Evolutionary conservation across 176 grass and related monocot species (phyloP).

Genomic region (Bolboschoenus planiculmis): DNA sequence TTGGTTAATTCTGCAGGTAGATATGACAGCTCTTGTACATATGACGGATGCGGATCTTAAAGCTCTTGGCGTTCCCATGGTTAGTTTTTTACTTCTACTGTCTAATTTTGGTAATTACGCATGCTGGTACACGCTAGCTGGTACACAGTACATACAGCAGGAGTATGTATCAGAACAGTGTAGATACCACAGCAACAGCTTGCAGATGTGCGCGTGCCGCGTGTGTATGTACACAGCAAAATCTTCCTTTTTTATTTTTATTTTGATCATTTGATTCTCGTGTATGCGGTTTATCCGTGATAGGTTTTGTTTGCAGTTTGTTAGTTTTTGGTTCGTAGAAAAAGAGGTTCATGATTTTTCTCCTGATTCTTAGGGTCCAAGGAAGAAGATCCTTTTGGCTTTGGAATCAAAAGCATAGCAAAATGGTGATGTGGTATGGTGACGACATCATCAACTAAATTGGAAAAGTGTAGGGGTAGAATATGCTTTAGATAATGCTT

Average conservation of each 20-base stretch:
- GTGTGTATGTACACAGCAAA: background rate
- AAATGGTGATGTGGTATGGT: conserved; percentile 15
- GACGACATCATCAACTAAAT: conserved; percentile 19
- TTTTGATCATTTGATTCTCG: background rate
- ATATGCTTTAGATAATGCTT: background rate
- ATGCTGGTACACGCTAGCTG: background rate
- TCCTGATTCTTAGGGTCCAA: conserved; percentile 74
- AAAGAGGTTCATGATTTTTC: background rate
- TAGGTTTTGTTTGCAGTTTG: background rate
- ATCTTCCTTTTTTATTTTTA: background rate
- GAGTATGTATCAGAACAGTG: background rate
- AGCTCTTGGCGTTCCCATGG: conserved; percentile 94
- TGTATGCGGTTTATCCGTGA: too few relatives aligned
- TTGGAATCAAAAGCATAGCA: conserved; percentile 71
- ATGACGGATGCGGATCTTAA: conserved; percentile 95
- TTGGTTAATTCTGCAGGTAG: conserved; percentile 52
- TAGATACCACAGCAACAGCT: background rate
- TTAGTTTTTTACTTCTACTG: conserved; percentile 20
- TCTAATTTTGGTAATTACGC: background rate
- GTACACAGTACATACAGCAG: background rate
- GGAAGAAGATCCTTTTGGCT: conserved; percentile 91
- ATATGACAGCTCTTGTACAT: conserved; percentile 88
- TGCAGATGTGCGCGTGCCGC: background rate
- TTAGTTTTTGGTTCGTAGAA: background rate
- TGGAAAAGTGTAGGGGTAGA: conserved; percentile 9